Evolutionary conservation across 176 grass and related monocot species (phyloP).

Genomic region (Rhynchospora tenuis): DNA sequence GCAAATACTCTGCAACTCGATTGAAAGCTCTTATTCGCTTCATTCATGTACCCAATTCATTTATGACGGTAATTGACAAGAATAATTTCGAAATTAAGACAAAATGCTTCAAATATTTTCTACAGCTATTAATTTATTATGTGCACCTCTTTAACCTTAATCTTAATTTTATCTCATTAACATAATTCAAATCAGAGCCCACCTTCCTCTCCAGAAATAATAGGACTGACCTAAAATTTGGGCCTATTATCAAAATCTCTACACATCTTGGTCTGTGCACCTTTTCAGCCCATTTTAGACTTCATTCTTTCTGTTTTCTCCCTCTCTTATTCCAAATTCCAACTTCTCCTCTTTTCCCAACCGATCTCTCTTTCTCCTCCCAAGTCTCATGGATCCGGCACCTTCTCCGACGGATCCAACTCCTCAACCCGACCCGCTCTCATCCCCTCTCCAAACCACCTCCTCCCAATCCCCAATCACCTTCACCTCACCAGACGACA

Average conservation of each 20-base stretch:
- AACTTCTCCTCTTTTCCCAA: background rate
- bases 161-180: too few relatives aligned
- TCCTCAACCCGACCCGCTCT: background rate
- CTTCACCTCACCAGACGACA: slow-evolving; percentile 15
- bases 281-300: background rate
- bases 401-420: background rate
- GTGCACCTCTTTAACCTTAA: too few relatives aligned
- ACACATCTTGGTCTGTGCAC: background rate
- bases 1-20: too few relatives aligned
- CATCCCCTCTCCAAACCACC: slow-evolving; percentile 8
- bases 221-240: too few relatives aligned
- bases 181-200: too few relatives aligned
- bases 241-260: background rate
- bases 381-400: background rate
- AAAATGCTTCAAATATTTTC: too few relatives aligned
- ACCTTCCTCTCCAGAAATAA: too few relatives aligned
- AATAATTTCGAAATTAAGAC: too few relatives aligned
- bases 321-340: background rate
- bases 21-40: too few relatives aligned
- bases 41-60: too few relatives aligned
- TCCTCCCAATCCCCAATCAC: slow-evolving; percentile 11
- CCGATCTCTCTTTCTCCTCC: background rate
- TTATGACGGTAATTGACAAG: too few relatives aligned
- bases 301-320: background rate
- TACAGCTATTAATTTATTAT: too few relatives aligned